A percentile compares a stretch with the other conserved stretches of the same genome.
phyloP scores from a whole-genome alignment of 257 asterid species.

The Galeopsis tetrahit region DNA sequence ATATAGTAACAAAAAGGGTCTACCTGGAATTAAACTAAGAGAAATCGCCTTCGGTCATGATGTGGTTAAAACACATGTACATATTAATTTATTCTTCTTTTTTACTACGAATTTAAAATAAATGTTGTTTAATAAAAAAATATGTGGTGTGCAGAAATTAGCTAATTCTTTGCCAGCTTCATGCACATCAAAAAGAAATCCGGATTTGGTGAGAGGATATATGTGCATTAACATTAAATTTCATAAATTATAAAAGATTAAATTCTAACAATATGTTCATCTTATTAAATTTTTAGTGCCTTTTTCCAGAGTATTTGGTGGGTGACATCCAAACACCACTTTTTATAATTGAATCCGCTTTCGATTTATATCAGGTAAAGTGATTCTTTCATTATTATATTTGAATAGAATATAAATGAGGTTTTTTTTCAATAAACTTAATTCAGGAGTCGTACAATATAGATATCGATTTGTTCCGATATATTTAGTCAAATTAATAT shows the following conservation, averaged over 20 bases:
- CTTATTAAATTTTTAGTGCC: slow-evolving; percentile 35
- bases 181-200: slow-evolving; percentile 37
- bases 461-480: background rate
- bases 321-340: slow-evolving; percentile 43
- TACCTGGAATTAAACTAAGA: background rate
- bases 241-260: background rate
- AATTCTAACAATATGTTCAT: background rate
- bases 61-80: background rate
- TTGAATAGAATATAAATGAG: background rate
- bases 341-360: slow-evolving; percentile 46
- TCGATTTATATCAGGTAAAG: slow-evolving; percentile 49
- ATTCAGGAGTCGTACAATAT: background rate
- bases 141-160: slow-evolving; percentile 26
- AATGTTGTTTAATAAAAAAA: background rate
- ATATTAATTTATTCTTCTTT: background rate
- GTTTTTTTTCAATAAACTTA: background rate
- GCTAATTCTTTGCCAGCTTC: slow-evolving; percentile 30
- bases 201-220: slow-evolving; percentile 28
- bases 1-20: background rate
- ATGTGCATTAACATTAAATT: too few relatives aligned
- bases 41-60: background rate
- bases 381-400: background rate
- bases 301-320: slow-evolving; percentile 46
- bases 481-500: too few relatives aligned
- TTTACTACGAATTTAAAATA: background rate